These are phyloP conservation scores for Terana coerulea DNA, from an alignment of 768 basidiomycete species.

Conservation along the genomic window DNA sequence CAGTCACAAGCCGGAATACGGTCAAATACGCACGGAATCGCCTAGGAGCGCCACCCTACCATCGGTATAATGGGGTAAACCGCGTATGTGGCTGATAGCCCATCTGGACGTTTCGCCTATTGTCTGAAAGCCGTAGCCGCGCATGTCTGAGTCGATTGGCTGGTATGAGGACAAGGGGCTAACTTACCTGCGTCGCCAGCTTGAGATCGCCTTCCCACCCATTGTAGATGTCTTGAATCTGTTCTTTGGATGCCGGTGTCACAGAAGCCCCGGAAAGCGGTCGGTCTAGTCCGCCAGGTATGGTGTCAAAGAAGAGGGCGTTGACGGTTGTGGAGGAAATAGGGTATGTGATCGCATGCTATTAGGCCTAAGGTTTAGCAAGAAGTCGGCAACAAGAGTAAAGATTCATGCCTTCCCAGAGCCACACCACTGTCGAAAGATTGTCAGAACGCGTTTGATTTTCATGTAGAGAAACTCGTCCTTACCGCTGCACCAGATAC, in stretches of 20 bases:
- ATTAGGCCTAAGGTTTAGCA: not conserved
- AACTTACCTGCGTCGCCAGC: not conserved
- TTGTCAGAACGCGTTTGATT: not conserved
- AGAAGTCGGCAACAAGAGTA: too few relatives aligned
- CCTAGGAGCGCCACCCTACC: constrained; percentile 25
- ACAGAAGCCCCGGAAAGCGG: not conserved
- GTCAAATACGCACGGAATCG: constrained; percentile 23
- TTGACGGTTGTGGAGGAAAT: not conserved
- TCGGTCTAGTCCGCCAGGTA: not conserved
- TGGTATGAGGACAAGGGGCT: not conserved
- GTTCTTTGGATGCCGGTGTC: constrained; percentile 19
- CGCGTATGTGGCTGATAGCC: constrained; percentile 19
- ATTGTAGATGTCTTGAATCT: constrained; percentile 27
- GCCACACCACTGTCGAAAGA: not conserved
- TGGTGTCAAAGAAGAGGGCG: not conserved
- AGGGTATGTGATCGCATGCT: constrained; percentile 1
- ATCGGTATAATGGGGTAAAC: constrained; percentile 22
- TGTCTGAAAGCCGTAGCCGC: not conserved
- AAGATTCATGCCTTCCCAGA: not conserved
- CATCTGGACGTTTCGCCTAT: constrained; percentile 12
- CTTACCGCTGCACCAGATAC: not conserved
- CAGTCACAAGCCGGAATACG: not conserved
- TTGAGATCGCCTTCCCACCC: constrained; percentile 7
- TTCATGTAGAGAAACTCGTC: not conserved
- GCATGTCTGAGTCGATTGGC: not conserved